Evolutionary conservation across 2,329 filamentous ascomycete genomes (phyloP), one percentile per base, ranked within the genome.

Genomic region (Pseudogymnoascus sp.): DNA sequence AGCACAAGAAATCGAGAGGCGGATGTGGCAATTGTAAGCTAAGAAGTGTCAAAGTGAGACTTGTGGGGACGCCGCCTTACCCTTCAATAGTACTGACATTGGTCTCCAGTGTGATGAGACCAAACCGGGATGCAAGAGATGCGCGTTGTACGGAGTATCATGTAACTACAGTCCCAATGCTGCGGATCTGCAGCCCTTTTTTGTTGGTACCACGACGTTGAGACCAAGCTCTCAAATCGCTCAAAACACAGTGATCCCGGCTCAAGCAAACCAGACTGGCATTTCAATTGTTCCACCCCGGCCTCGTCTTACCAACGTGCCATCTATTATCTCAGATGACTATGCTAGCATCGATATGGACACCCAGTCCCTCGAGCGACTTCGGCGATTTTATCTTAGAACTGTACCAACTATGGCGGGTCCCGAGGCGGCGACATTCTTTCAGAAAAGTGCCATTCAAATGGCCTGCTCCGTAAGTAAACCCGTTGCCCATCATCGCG

Each of bases 1-100:
- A 68, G n/a, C 82, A 84, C 64, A 78, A 72, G 20, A 84, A 84
- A 66, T 83, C 80, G 1, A 74, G 79, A 15, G 71, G 74, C 12
- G 81, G 82, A 1, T 84, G 82, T 64, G 76, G 75, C 2, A 84
- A 83, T 65, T 85, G 82, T 68, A 83, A 83, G 65, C 66, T 82
- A 18, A 73, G 80, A 35, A 74, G 77, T 59, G 75, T 82, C 57
- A 83, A 83, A 73, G 80, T 78, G 68, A 68, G 71, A 63, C 63
- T 37, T 59, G 61, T n/a, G 57, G 61, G 43, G 64, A 67, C 33
- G 61, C 64, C 58, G 60, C 66, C 57, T 37, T 57, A 58, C 9
- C 9, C 18, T 41, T 33, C 37, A 60, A 61, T 63, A 28, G 61
- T 62, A 14, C 14, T 33, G 58, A 35, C 28, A 36, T 25, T 28